These are phyloP conservation scores for Aspergillus sp. DNA, from an alignment of 2,329 filamentous ascomycete genomes.

Conservation along the genomic window DNA sequence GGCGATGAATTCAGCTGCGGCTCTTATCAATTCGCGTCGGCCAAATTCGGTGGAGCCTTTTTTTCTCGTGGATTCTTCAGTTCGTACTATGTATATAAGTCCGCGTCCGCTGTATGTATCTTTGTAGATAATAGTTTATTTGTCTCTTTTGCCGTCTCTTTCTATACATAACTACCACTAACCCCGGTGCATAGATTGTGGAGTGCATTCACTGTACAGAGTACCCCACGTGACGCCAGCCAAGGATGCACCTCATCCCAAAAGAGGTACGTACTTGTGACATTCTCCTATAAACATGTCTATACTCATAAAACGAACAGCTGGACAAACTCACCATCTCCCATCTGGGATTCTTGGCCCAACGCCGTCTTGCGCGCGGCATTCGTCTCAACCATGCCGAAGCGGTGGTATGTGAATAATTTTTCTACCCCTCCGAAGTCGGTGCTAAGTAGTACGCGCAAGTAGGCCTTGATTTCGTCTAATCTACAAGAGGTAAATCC, in stretches of 20 bases:
- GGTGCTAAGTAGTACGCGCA: slow-evolving; percentile 5
- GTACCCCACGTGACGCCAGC: background rate
- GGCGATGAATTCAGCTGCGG: background rate
- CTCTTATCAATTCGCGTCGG: background rate
- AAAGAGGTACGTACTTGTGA: slow-evolving; percentile 34
- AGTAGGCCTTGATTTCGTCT: slow-evolving; percentile 58
- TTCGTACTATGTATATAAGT: background rate
- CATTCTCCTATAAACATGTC: background rate
- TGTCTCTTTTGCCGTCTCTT: slow-evolving; percentile 7
- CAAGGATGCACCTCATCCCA: slow-evolving; percentile 41
- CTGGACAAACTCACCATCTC: slow-evolving; percentile 94
- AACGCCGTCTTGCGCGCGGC: slow-evolving; percentile 78
- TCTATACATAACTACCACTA: background rate
- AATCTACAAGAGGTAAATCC: slow-evolving; percentile 71
- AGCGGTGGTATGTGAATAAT: slow-evolving; percentile 55
- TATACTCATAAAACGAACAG: slow-evolving; percentile 40
- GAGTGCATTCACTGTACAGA: background rate
- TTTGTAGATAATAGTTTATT: background rate
- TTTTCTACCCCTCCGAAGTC: background rate
- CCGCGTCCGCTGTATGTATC: background rate
- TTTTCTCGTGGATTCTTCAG: background rate
- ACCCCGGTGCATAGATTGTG: too few relatives aligned
- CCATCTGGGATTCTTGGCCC: slow-evolving; percentile 79
- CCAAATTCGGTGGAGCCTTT: background rate
- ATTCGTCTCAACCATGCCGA: slow-evolving; percentile 86